These are phyloP conservation scores for Solanum ahanhuiri DNA, from an alignment of 257 asterid genomes.

Conservation along the genomic window DNA sequence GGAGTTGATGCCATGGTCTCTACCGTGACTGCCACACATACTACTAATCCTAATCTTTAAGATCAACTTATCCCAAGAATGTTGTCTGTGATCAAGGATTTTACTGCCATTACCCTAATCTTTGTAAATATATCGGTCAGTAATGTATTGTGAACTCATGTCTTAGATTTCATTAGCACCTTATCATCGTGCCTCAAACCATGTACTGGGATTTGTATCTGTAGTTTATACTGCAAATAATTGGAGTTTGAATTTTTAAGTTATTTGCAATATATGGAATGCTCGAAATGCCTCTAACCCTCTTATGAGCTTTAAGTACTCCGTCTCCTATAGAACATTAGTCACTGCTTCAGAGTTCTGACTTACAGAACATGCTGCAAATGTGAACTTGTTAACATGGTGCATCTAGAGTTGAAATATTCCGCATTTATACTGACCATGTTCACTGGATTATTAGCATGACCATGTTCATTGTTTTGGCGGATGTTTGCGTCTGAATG, in stretches of 20 bases:
- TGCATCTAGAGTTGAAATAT: not conserved
- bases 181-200: not conserved
- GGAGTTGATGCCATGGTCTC: constrained; percentile 93
- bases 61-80: not conserved
- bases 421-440: not conserved
- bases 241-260: not conserved
- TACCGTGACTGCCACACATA: constrained; percentile 47
- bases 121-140: not conserved
- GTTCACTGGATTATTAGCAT: not conserved
- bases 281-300: not conserved
- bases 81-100: not conserved
- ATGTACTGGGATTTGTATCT: not conserved
- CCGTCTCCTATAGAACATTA: not conserved
- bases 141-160: not conserved
- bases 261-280: not conserved
- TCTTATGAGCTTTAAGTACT: not conserved
- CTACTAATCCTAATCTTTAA: constrained; percentile 2
- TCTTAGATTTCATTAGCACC: not conserved
- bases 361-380: not conserved
- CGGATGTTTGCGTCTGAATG: not conserved
- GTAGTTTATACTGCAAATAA: not conserved
- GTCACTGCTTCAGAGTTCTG: not conserved
- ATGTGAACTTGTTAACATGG: not conserved
- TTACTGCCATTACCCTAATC: not conserved
- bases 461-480: not conserved